Percentiles rank a stretch among this genome's conserved stretches.
Evolutionary conservation across 208 protist genomes (phyloP).

Genomic region (Vickermania spadyakhi): DNA sequence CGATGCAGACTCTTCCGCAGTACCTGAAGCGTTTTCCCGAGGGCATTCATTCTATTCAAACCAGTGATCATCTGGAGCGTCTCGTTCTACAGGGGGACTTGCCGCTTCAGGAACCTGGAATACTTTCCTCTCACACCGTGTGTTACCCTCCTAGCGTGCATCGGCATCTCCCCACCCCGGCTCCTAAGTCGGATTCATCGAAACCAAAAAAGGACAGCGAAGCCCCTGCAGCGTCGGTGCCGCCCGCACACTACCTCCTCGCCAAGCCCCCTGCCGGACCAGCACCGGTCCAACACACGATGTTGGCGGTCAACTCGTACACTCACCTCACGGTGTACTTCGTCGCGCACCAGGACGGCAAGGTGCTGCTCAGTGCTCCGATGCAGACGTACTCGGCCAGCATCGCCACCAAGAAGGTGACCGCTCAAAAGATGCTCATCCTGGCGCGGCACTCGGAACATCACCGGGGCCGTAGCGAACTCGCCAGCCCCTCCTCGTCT

Average conservation of each 20-base stretch:
- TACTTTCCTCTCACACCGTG: slow-evolving; percentile 44
- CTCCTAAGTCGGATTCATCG: neutral
- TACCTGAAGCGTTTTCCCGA: slow-evolving; percentile 52
- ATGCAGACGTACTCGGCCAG: slow-evolving; percentile 58
- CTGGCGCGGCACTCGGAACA: slow-evolving; percentile 33
- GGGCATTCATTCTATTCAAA: slow-evolving; percentile 23
- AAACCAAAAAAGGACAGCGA: neutral
- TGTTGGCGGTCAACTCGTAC: slow-evolving; percentile 63
- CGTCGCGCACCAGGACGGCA: slow-evolving; percentile 55
- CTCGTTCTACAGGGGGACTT: neutral
- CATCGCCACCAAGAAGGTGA: slow-evolving; percentile 61
- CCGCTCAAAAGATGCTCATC: slow-evolving; percentile 56
- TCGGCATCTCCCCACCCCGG: slow-evolving; percentile 11
- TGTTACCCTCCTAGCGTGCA: slow-evolving; percentile 26
- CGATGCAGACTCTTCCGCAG: slow-evolving; percentile 14
- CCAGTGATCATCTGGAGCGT: neutral
- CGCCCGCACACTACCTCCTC: slow-evolving; percentile 5
- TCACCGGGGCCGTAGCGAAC: neutral
- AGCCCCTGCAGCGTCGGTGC: slow-evolving; percentile 12
- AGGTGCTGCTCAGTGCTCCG: slow-evolving; percentile 37
- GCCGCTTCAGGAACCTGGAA: slow-evolving; percentile 10
- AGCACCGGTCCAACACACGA: slow-evolving; percentile 54
- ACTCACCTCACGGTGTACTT: slow-evolving; percentile 71
- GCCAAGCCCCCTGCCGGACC: slow-evolving; percentile 13
- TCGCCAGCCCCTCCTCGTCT: neutral